phyloP scores from a whole-genome alignment of 257 asterid genomes.

The Parsonsia alboflavescens region DNA sequence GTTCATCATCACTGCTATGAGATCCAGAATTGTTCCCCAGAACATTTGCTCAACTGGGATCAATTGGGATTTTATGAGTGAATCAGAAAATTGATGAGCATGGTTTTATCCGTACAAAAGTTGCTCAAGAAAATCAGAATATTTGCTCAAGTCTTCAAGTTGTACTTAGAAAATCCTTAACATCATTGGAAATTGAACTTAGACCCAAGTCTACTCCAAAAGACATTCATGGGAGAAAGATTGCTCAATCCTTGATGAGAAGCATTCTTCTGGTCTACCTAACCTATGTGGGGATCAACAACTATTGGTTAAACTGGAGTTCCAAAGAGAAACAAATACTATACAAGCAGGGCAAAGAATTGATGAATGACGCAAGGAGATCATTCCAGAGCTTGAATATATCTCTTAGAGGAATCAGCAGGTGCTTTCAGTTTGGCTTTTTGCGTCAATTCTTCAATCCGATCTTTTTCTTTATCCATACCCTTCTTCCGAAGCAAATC shows the following conservation, averaged over 20 bases:
- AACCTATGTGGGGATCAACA: too few species aligned
- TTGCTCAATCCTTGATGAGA: too few species aligned
- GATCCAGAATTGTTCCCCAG: background rate
- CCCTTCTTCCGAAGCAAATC: slow-evolving; percentile 50
- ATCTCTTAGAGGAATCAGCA: slow-evolving; percentile 3
- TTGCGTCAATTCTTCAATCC: slow-evolving; percentile 48
- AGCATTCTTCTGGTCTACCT: too few species aligned
- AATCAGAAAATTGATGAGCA: background rate
- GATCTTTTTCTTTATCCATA: slow-evolving; percentile 38
- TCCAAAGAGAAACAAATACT: background rate
- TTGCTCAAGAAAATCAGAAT: background rate
- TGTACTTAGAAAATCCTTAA: too few species aligned
- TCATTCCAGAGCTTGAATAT: slow-evolving; percentile 12
- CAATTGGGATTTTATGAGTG: background rate
- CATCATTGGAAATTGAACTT: too few species aligned
- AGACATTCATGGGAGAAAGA: too few species aligned
- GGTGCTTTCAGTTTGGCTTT: slow-evolving; percentile 30
- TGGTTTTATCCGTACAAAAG: background rate
- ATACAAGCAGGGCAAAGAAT: background rate
- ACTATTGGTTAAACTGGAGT: background rate
- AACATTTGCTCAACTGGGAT: background rate
- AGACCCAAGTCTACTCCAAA: too few species aligned
- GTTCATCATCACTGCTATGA: background rate
- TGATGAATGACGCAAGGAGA: background rate
- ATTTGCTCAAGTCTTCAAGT: background rate